Base-by-base conservation (phyloP, 768 basidiomycete species). In the Amanita rimosa region DNA sequence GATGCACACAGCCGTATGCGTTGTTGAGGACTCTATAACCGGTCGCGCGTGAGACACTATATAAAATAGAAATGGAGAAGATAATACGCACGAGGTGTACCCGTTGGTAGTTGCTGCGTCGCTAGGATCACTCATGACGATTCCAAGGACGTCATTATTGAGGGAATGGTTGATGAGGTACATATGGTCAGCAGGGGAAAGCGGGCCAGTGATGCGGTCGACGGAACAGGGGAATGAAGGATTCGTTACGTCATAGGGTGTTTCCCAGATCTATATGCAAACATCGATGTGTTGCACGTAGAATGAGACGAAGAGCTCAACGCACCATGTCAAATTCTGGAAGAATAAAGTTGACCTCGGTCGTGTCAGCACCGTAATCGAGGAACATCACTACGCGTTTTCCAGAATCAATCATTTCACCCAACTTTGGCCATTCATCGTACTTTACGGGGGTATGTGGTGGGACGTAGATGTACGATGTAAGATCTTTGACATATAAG, bases 301-400 rank as follows among this genome's bases (percentile, higher is more conserved):
- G 27, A 27, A 27, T 16, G 31, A 13, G 35, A 17, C 46, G 24
- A 9, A n/a, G 8, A 45, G 13, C 39, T 16, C 17, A 19, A 39
- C 58, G 27, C 40, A 74, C 76, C 75, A 75, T 79, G 21, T 67
- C 56, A 54, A 80, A 79, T 56, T 79, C 74, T 4, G 77, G 77
- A 4, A 79, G 57, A 50, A 81, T 74, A 53, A 74, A 78, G 41
- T 73, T 58, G 2, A 74, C 73, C 14, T 56, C 38, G 2, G 62
- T 59, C 6, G 64, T 63, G 48, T 72, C 67, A n/a, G 73, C 71
- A 13, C 70, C 67, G 1, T 64, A 54, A 51, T 84, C 81, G 54
- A 85, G 64, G 61, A 85, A 83, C 3, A 80, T 72, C 8, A 85
- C 69, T 6, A 85, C 71, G 4, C 76, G 70, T 56, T 72, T 79